Percentiles rank a stretch among this genome's conserved stretches.
phyloP scores from a whole-genome alignment of 306 rosid genomes.

The Citrullus mucosospermus region DNA sequence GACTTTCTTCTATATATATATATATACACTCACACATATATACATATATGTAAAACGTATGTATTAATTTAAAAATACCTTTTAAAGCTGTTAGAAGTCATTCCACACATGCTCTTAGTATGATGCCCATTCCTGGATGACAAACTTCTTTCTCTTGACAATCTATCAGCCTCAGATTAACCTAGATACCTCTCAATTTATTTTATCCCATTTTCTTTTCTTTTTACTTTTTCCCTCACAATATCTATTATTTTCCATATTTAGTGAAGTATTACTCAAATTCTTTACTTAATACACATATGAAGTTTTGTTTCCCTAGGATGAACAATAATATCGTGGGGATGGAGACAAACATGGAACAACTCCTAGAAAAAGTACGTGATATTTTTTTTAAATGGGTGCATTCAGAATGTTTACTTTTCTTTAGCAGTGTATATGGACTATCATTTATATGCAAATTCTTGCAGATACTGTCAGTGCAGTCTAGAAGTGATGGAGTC shows the following conservation, averaged over 20 bases:
- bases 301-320: conserved; percentile 24
- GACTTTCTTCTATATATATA: too few species aligned
- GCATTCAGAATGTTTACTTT: not conserved
- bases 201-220: not conserved
- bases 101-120: too few species aligned
- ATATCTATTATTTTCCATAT: not conserved
- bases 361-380: conserved; percentile 77
- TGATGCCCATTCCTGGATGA: not conserved
- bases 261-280: not conserved
- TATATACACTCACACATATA: too few species aligned
- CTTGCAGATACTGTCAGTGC: conserved; percentile 81
- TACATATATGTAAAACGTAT: too few species aligned
- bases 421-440: conserved; percentile 9
- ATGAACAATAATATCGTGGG: conserved; percentile 90
- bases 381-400: not conserved
- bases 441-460: not conserved
- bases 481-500: conserved; percentile 80
- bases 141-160: not conserved
- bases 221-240: not conserved
- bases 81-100: too few species aligned
- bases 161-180: not conserved
- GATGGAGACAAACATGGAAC: conserved; percentile 89
- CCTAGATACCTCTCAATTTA: not conserved
- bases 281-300: not conserved
- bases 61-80: too few species aligned